phyloP scores from a whole-genome alignment of 2,329 filamentous ascomycete species.

The Clonostachys byssicola region DNA sequence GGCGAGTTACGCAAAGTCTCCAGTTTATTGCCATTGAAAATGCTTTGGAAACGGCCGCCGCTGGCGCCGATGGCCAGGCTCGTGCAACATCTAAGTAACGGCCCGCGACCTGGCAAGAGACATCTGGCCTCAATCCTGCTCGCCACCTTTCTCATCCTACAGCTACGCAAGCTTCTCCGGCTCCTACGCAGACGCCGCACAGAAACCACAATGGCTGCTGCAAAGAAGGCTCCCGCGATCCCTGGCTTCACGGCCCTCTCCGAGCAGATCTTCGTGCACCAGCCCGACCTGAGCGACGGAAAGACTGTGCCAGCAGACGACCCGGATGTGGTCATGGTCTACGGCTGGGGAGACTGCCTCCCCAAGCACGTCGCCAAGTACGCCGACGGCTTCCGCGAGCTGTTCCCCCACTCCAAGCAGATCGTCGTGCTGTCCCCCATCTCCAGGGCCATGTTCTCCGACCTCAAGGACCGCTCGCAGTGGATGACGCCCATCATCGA shows the following conservation, averaged over 20 bases:
- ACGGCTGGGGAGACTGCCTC: constrained; percentile 52
- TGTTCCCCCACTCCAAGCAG: constrained; percentile 46
- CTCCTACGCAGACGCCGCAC: background rate
- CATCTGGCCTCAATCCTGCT: constrained; percentile 1
- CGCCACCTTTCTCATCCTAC: constrained; percentile 1
- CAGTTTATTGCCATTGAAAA: no score
- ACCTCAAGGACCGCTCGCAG: constrained; percentile 33
- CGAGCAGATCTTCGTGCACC: constrained; percentile 40
- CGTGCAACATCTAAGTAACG: background rate
- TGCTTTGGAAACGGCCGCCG: no score
- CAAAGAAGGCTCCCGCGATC: constrained; percentile 16
- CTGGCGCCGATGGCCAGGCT: constrained; percentile 7
- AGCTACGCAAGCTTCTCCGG: background rate
- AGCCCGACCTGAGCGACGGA: constrained; percentile 16
- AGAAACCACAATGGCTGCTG: background rate
- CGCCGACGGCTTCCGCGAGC: constrained; percentile 40
- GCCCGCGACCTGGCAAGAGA: background rate
- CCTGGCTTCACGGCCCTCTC: constrained; percentile 41
- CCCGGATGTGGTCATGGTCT: constrained; percentile 46
- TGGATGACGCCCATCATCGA: constrained; percentile 41
- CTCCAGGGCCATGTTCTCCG: constrained; percentile 36
- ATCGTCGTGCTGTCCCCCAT: constrained; percentile 47
- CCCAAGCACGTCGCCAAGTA: constrained; percentile 54
- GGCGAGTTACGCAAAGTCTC: no score
- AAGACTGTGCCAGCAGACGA: constrained; percentile 2